These are phyloP conservation scores for Monilinia fructigena DNA, from an alignment of 2,329 filamentous ascomycete genomes.

Conservation along the genomic window DNA sequence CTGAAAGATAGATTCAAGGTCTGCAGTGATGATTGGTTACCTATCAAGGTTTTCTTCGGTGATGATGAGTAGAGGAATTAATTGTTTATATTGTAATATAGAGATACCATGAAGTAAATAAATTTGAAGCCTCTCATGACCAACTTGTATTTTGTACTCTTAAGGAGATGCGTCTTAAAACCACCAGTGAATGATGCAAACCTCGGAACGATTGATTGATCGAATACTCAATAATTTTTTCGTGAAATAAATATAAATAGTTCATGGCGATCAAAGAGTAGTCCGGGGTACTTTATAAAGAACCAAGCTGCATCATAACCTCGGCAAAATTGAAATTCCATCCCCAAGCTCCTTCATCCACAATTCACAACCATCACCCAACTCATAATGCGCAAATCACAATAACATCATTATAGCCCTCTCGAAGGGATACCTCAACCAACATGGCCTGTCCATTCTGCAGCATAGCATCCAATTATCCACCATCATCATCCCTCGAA, in stretches of 20 bases:
- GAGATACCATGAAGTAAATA: slow-evolving; percentile 21
- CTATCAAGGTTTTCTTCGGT: slow-evolving; percentile 77
- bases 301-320: slow-evolving; percentile 14
- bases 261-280: not conserved
- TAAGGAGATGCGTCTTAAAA: not conserved
- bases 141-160: not conserved
- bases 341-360: slow-evolving; percentile 14
- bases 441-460: slow-evolving; percentile 58
- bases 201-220: not conserved
- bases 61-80: slow-evolving; percentile 59
- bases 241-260: not conserved
- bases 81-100: slow-evolving; percentile 44
- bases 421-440: slow-evolving; percentile 15
- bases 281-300: slow-evolving; percentile 2
- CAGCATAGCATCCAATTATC: slow-evolving; percentile 53
- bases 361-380: not conserved
- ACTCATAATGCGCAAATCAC: slow-evolving; percentile 26
- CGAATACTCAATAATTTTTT: not conserved
- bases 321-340: slow-evolving; percentile 16
- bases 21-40: slow-evolving; percentile 71
- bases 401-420: slow-evolving; percentile 24
- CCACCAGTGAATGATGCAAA: not conserved
- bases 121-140: slow-evolving; percentile 10
- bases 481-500: slow-evolving; percentile 46
- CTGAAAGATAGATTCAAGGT: slow-evolving; percentile 70